phyloP scores from a whole-genome alignment of 768 basidiomycete genomes.

The Mycena pura region DNA sequence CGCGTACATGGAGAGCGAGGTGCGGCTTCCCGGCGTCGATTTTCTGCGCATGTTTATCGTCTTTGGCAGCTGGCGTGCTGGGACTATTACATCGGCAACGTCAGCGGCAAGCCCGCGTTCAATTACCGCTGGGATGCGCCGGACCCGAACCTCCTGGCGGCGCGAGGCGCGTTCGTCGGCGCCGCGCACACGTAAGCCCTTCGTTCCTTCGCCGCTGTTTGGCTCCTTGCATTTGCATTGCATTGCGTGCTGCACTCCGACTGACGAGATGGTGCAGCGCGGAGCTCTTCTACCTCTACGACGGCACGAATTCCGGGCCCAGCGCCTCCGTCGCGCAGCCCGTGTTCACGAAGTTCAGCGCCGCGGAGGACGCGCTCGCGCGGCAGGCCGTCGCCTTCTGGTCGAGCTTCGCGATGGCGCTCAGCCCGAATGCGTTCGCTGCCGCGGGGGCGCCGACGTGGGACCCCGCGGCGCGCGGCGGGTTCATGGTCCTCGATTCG shows the following conservation, averaged over 20 bases:
- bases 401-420: slow-evolving; percentile 24
- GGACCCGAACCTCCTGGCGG: slow-evolving; percentile 25
- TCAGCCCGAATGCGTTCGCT: slow-evolving; percentile 26
- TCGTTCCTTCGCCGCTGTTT: not conserved
- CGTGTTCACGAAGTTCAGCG: slow-evolving; percentile 25
- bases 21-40: not conserved
- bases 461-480: slow-evolving; percentile 19
- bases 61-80: slow-evolving; percentile 17
- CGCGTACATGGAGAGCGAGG: slow-evolving; percentile 31
- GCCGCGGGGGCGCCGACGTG: slow-evolving; percentile 22
- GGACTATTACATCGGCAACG: slow-evolving; percentile 30
- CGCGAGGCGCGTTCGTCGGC: slow-evolving; percentile 25
- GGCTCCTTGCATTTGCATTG: not conserved
- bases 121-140: slow-evolving; percentile 31
- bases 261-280: not conserved
- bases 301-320: slow-evolving; percentile 31
- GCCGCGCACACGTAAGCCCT: slow-evolving; percentile 25
- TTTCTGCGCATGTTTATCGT: not conserved
- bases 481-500: slow-evolving; percentile 16
- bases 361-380: slow-evolving; percentile 19
- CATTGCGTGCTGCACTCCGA: not conserved
- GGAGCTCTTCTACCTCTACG: slow-evolving; percentile 30
- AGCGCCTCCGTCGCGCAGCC: slow-evolving; percentile 27
- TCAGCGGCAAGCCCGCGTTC: slow-evolving; percentile 26
- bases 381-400: slow-evolving; percentile 27